Conservation (phyloP, 306 rosid species). For the Nissolia schottii region DNA sequence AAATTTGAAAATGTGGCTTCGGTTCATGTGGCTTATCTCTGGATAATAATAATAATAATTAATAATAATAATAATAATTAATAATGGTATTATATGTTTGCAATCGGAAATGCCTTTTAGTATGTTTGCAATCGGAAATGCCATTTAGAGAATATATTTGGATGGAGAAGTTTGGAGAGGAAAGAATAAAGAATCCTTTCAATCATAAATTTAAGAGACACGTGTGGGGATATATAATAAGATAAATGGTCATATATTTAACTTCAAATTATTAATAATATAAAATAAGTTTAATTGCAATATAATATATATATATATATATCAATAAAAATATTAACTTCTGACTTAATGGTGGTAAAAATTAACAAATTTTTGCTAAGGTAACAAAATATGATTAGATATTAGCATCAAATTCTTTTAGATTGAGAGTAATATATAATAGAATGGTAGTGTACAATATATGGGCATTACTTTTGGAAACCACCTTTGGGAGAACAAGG, state of each 20-base stretch:
- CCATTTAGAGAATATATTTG: neutral
- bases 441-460: slow-evolving; percentile 26
- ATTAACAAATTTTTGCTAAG: no score
- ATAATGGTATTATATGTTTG: no score
- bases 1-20: neutral
- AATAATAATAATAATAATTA: neutral
- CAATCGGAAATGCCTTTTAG: neutral
- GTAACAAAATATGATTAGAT: no score
- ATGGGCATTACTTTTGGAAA: slow-evolving; percentile 37
- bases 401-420: no score
- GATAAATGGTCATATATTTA: neutral
- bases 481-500: slow-evolving; percentile 47
- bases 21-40: neutral
- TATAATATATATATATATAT: no score
- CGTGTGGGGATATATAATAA: neutral
- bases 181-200: neutral
- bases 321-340: no score
- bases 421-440: no score
- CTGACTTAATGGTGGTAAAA: no score
- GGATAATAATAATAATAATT: neutral
- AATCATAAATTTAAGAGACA: neutral
- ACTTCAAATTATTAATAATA: no score
- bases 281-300: no score
- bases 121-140: neutral
- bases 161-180: neutral